Evolutionary conservation across 1,284 basidiomycete genomes (phyloP).

Genomic region (Phaffia rhodozyma): DNA sequence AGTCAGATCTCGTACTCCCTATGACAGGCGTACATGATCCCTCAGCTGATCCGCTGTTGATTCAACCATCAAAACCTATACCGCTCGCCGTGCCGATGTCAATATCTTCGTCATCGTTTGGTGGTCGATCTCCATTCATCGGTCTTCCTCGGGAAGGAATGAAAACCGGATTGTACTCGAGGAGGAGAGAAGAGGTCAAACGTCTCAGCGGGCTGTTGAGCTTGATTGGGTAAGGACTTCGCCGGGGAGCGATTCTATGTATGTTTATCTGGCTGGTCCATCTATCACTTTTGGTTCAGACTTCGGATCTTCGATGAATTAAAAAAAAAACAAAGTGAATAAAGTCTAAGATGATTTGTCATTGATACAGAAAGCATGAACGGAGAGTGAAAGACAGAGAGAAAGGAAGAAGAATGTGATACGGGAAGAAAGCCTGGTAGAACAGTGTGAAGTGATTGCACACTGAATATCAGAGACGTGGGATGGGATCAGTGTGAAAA

Average conservation of each 20-base stretch:
- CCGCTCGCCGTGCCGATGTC: not conserved
- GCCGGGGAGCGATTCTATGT: not conserved
- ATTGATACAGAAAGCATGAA: too few relatives aligned
- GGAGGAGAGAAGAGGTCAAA: not conserved
- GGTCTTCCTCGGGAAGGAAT: constrained; percentile 1
- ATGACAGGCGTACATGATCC: not conserved
- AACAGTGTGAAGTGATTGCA: too few relatives aligned
- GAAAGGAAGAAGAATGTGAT: not conserved
- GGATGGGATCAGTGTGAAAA: too few relatives aligned
- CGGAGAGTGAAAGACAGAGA: not conserved
- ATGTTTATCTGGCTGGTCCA: not conserved
- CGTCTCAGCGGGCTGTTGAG: not conserved
- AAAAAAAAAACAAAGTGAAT: not conserved
- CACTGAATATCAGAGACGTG: too few relatives aligned
- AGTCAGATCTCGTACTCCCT: too few relatives aligned
- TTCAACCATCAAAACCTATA: not conserved
- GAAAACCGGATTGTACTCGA: constrained; percentile 7
- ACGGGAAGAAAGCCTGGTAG: too few relatives aligned
- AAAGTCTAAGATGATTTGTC: not conserved
- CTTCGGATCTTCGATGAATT: not conserved
- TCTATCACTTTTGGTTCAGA: not conserved
- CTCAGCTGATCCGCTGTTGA: not conserved
- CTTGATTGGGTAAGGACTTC: not conserved
- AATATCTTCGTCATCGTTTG: not conserved
- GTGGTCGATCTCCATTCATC: not conserved